Evolutionary conservation across 129 eudicot species (phyloP), one percentile per base, ranked within the genome.

Genomic region (Chrysanthemum makinoi): DNA sequence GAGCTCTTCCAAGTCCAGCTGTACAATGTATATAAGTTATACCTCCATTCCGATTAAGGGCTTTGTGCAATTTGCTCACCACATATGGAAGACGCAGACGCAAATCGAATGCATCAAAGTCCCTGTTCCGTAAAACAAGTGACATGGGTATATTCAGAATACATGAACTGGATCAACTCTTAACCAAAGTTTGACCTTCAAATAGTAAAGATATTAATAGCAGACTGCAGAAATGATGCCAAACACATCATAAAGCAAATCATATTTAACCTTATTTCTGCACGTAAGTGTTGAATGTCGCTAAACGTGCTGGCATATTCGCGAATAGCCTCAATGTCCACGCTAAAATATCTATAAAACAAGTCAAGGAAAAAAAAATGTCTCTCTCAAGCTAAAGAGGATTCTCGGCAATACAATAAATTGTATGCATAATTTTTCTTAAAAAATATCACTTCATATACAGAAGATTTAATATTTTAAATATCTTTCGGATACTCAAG

Each of bases 1-100:
- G 98, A 76, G 98, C 98, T 87, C 98, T 73, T 52, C 98, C 98
- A 26, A 94, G 89, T 52, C 98, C 98, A 82, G 98, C 97, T 15
- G 98, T 94, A 68, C 98, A 94, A 65, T 94, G 98, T 82, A 94
- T 87, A 72, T 94, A 94, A 55, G 96, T 72, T 54, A 94, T 81
- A 50, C 97, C 96, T 5, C 98, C 95, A 56, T 94, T 94, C 61
- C 81, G 77, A 49, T 80, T 87, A 39, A 94, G 50, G 43, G 97
- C 95, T 80, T 94, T 84, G 72, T 87, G 86, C 80, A 94, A 72
- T 86, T 70, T 89, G 77, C 98, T 87, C 65, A 94, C 86, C 9
- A 93, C 98, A 70, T 81, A 86, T 61, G 98, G 96, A 76, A 93
- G 98, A 77, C 96, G 80, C 70, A 80, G 18, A 70, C 98, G 55